Evolutionary conservation across 768 basidiomycete genomes (phyloP).

Genomic region (Mycena pura): DNA sequence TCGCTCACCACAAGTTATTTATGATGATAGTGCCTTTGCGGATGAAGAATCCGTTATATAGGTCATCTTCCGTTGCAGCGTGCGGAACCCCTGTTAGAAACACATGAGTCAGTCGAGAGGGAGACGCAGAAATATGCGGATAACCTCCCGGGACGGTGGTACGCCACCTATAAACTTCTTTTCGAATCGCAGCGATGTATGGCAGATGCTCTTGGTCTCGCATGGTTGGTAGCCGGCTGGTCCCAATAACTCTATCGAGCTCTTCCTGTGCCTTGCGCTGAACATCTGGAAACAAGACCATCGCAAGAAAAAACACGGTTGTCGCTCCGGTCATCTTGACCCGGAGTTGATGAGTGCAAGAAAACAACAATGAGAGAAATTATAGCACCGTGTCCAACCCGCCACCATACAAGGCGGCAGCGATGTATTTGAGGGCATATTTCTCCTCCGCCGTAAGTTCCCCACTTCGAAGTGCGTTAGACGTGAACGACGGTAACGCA

Average conservation of each 20-base stretch:
- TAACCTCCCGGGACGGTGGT: slow-evolving; percentile 25
- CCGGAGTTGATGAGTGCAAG: too few relatives aligned
- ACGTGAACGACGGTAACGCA: not conserved
- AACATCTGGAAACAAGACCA: not conserved
- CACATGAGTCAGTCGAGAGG: not conserved
- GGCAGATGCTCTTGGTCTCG: slow-evolving; percentile 28
- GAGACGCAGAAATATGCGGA: not conserved
- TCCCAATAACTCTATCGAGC: slow-evolving; percentile 19
- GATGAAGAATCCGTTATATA: slow-evolving; percentile 37
- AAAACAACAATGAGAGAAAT: not conserved
- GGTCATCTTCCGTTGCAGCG: slow-evolving; percentile 35
- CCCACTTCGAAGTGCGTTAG: not conserved
- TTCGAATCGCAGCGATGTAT: slow-evolving; percentile 32
- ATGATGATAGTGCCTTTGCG: slow-evolving; percentile 35
- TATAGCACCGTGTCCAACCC: not conserved
- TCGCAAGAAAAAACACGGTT: slow-evolving; percentile 20
- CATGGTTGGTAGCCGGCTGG: slow-evolving; percentile 31
- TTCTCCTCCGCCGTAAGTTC: not conserved
- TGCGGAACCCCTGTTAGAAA: slow-evolving; percentile 5
- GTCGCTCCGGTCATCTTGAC: too few relatives aligned
- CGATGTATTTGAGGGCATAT: not conserved
- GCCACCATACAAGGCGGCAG: not conserved
- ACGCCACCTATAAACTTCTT: slow-evolving; percentile 30
- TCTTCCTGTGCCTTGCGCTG: not conserved
- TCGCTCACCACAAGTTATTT: slow-evolving; percentile 29